A percentile compares a stretch with the other conserved stretches of the same genome.
phyloP scores from a whole-genome alignment of 2,329 filamentous ascomycete species.

The Epichloe sp. region DNA sequence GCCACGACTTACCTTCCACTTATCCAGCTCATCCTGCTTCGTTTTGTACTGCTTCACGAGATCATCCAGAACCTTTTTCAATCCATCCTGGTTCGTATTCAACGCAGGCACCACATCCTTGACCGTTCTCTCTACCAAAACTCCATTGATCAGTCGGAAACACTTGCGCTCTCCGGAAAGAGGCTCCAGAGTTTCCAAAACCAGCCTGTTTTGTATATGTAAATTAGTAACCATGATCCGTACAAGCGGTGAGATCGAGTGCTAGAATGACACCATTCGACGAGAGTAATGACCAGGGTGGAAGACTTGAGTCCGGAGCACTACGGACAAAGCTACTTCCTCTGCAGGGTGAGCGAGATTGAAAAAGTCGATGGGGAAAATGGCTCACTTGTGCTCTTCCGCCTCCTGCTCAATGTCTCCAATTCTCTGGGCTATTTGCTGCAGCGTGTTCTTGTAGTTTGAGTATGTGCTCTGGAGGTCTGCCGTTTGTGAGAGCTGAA shows the following conservation, averaged over 20 bases:
- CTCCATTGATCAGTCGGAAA: constrained; percentile 97
- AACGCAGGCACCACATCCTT: constrained; percentile 83
- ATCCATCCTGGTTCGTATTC: constrained; percentile 83
- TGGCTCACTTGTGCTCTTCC: constrained; percentile 85
- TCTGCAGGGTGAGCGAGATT: neutral
- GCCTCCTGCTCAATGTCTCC: constrained; percentile 95
- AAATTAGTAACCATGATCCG: constrained; percentile 1
- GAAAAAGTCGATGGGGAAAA: neutral
- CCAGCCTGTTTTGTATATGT: constrained; percentile 48
- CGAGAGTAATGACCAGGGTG: neutral
- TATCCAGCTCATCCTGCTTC: constrained; percentile 91
- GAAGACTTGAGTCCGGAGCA: neutral
- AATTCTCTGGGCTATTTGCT: constrained; percentile 91
- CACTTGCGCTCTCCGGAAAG: constrained; percentile 81
- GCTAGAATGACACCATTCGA: neutral
- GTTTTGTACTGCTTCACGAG: constrained; percentile 91
- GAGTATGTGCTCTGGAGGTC: constrained; percentile 71
- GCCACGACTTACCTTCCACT: constrained; percentile 74
- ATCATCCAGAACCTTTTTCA: constrained; percentile 90
- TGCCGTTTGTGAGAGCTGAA: constrained; percentile 19
- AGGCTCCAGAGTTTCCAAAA: constrained; percentile 80
- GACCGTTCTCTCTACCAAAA: constrained; percentile 87
- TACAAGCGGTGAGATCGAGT: constrained; percentile 24
- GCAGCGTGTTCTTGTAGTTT: constrained; percentile 65
- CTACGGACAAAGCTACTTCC: neutral